phyloP scores from a whole-genome alignment of 495 filamentous ascomycete species.

The Xylaria longipes region DNA sequence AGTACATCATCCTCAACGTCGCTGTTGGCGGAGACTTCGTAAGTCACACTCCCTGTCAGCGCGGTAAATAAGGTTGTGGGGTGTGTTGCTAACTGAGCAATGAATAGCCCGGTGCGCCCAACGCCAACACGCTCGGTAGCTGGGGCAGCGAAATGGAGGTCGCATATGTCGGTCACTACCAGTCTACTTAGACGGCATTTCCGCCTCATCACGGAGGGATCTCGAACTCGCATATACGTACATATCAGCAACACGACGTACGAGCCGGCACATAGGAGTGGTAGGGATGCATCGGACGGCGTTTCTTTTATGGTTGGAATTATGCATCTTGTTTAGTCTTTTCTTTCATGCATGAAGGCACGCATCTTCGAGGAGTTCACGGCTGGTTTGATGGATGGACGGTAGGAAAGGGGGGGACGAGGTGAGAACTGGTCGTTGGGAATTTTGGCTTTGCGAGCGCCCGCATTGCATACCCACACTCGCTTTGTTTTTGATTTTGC shows the following conservation, averaged over 20 bases:
- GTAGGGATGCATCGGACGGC: constrained; percentile 6
- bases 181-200: constrained; percentile 19
- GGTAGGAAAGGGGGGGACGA: background rate
- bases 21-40: constrained; percentile 59
- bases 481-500: background rate
- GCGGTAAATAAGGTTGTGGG: no score
- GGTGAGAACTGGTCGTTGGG: background rate
- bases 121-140: constrained; percentile 45
- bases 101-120: constrained; percentile 48
- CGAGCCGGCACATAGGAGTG: background rate
- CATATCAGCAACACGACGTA: background rate
- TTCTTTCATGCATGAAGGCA: constrained; percentile 9
- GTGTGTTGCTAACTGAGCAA: constrained; percentile 19
- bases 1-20: constrained; percentile 58
- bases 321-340: background rate
- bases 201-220: background rate
- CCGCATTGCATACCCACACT: constrained; percentile 19
- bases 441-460: constrained; percentile 14
- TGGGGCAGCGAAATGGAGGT: constrained; percentile 56
- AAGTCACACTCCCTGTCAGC: constrained; percentile 29
- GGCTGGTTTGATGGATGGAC: background rate
- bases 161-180: constrained; percentile 52
- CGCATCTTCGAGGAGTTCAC: constrained; percentile 9
- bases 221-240: constrained; percentile 4
- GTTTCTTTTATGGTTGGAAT: background rate